These are phyloP conservation scores for Gymnopilus junonius DNA, from an alignment of 768 basidiomycete genomes.

Conservation along the genomic window DNA sequence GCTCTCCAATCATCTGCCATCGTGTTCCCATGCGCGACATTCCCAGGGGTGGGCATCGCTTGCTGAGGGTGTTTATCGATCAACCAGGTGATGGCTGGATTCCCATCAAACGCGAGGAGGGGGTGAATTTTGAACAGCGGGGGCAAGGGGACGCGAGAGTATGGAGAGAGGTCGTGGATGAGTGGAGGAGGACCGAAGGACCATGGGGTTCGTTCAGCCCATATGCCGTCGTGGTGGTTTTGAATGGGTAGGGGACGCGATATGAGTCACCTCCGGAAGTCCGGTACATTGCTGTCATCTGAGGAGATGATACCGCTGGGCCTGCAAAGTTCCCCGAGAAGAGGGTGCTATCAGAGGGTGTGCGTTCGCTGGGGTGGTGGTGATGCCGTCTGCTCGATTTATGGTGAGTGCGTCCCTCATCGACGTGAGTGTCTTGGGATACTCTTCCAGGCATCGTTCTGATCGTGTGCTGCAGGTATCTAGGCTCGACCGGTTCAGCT, in stretches of 20 bases:
- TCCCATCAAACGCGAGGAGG: conserved; percentile 9
- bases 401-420: background rate
- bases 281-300: background rate
- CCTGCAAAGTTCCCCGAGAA: background rate
- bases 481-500: background rate
- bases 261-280: conserved; percentile 10
- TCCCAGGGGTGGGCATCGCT: conserved; percentile 5
- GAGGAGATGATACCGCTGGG: background rate
- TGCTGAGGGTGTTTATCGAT: background rate
- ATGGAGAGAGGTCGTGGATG: conserved; percentile 19
- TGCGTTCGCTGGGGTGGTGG: background rate
- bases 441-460: background rate
- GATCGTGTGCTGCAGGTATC: background rate
- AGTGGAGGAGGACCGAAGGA: conserved; percentile 23
- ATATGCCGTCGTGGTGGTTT: conserved; percentile 17
- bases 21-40: background rate
- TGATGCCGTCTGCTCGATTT: background rate
- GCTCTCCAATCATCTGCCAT: no score
- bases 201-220: conserved; percentile 27
- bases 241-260: conserved; percentile 15
- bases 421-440: background rate
- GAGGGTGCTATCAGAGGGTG: background rate
- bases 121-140: conserved; percentile 15
- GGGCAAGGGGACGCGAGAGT: conserved; percentile 21
- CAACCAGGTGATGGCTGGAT: background rate